A percentile compares a stretch with the other conserved stretches of the same genome.
Evolutionary conservation across 495 filamentous ascomycete species (phyloP).

Genomic region (Podospora pseudopauciseta): DNA sequence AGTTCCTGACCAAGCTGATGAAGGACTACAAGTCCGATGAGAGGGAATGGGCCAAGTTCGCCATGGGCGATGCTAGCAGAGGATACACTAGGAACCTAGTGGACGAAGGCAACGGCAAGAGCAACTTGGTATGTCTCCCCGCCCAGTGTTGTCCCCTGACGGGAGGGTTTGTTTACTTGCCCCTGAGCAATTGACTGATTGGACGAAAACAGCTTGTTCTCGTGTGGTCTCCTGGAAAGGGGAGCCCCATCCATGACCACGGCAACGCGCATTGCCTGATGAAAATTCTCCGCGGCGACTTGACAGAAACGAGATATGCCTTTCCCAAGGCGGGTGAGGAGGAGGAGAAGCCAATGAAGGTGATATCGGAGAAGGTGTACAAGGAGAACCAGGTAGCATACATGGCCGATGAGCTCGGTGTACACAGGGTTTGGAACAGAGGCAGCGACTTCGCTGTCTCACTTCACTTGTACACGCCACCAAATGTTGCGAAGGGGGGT

Average conservation of each 20-base stretch:
- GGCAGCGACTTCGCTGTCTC: slow-evolving; percentile 75
- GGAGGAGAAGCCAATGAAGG: slow-evolving; percentile 48
- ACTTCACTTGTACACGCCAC: slow-evolving; percentile 86
- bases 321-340: slow-evolving; percentile 59
- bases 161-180: slow-evolving; percentile 13
- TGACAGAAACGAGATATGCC: slow-evolving; percentile 76
- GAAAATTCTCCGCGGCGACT: slow-evolving; percentile 67
- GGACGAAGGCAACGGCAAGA: slow-evolving; percentile 85
- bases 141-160: slow-evolving; percentile 14
- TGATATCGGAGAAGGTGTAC: slow-evolving; percentile 53
- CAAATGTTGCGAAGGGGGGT: slow-evolving; percentile 73
- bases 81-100: slow-evolving; percentile 86
- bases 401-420: slow-evolving; percentile 56
- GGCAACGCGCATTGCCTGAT: slow-evolving; percentile 75
- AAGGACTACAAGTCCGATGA: slow-evolving; percentile 61
- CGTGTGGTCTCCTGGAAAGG: slow-evolving; percentile 90
- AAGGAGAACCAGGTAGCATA: slow-evolving; percentile 45
- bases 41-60: slow-evolving; percentile 69
- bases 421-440: slow-evolving; percentile 78
- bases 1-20: slow-evolving; percentile 66
- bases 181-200: slow-evolving; percentile 12
- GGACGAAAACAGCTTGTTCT: slow-evolving; percentile 62
- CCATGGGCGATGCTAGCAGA: slow-evolving; percentile 58
- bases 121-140: slow-evolving; percentile 65
- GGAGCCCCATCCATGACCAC: slow-evolving; percentile 83